Conservation (phyloP, 2,329 filamentous ascomycete genomes). For the Nemania sp. region DNA sequence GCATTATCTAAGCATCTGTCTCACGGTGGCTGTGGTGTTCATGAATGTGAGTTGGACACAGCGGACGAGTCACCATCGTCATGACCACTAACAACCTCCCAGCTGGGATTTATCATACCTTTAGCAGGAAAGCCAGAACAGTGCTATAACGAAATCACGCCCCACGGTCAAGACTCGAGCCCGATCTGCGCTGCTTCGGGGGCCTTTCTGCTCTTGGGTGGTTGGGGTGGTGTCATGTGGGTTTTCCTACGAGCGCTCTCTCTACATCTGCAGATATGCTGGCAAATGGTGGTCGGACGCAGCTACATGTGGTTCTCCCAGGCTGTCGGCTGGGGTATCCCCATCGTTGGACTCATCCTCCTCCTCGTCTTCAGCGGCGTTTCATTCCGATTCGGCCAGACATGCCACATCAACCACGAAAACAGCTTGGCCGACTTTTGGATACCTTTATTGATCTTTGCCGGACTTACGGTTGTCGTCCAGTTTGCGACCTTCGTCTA, state of each 20-base stretch:
- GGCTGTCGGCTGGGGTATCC: conserved; percentile 81
- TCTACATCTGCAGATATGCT: conserved; percentile 96
- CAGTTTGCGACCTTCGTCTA: conserved; percentile 77
- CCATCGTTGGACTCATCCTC: conserved; percentile 72
- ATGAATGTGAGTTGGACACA: conserved; percentile 70
- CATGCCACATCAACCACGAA: conserved; percentile 92
- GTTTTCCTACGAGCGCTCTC: conserved; percentile 87
- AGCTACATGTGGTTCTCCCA: conserved; percentile 89
- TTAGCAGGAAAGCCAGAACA: conserved; percentile 77
- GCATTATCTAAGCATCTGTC: conserved; percentile 90
- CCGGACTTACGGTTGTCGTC: conserved; percentile 66
- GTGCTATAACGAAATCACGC: conserved; percentile 89
- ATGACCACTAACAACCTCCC: conserved; percentile 10
- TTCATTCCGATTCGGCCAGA: conserved; percentile 88
- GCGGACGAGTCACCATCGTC: neutral
- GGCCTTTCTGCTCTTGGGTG: conserved; percentile 82
- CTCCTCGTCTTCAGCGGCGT: conserved; percentile 86
- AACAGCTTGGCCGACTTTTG: conserved; percentile 85
- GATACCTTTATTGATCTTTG: conserved; percentile 76
- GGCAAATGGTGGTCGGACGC: conserved; percentile 87
- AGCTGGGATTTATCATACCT: conserved; percentile 87
- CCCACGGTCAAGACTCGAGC: conserved; percentile 85
- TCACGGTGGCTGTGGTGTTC: conserved; percentile 74
- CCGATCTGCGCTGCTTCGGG: conserved; percentile 87
- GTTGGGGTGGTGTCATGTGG: conserved; percentile 85